Evolutionary conservation across 108 stramenopile genomes (phyloP).

Genomic region (Cyclotella distinguenda): DNA sequence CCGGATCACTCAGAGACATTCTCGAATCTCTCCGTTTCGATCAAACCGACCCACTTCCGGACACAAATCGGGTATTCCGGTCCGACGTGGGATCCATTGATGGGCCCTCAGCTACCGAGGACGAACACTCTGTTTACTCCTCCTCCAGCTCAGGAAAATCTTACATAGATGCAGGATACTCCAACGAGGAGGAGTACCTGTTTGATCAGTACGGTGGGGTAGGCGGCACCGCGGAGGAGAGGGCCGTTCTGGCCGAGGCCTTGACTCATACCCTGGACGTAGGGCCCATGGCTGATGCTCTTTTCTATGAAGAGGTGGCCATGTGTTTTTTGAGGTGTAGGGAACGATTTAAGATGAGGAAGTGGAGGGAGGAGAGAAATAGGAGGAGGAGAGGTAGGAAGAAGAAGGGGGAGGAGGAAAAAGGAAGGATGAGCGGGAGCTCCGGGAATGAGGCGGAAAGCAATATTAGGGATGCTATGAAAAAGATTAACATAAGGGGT

Average conservation of each 20-base stretch:
- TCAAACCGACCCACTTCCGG: not conserved
- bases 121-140: slow-evolving; percentile 5
- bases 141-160: slow-evolving; percentile 17
- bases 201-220: slow-evolving; percentile 47
- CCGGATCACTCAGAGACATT: slow-evolving; percentile 29
- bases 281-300: slow-evolving; percentile 45
- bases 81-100: not conserved
- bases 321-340: slow-evolving; percentile 48
- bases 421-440: slow-evolving; percentile 4
- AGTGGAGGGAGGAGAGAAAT: slow-evolving; percentile 32
- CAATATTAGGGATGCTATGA: slow-evolving; percentile 5
- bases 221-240: slow-evolving; percentile 43
- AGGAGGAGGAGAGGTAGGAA: slow-evolving; percentile 23
- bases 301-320: slow-evolving; percentile 49
- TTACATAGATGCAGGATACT: slow-evolving; percentile 38
- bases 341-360: slow-evolving; percentile 37
- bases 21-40: slow-evolving; percentile 31
- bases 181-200: slow-evolving; percentile 45
- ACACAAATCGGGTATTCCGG: not conserved
- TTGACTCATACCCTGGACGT: slow-evolving; percentile 37
- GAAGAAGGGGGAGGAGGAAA: slow-evolving; percentile 13
- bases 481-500: slow-evolving; percentile 20
- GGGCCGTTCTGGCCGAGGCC: slow-evolving; percentile 32
- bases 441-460: not conserved
- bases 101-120: not conserved